phyloP scores from a whole-genome alignment of 768 basidiomycete species.

The Coprinopsis sp. region DNA sequence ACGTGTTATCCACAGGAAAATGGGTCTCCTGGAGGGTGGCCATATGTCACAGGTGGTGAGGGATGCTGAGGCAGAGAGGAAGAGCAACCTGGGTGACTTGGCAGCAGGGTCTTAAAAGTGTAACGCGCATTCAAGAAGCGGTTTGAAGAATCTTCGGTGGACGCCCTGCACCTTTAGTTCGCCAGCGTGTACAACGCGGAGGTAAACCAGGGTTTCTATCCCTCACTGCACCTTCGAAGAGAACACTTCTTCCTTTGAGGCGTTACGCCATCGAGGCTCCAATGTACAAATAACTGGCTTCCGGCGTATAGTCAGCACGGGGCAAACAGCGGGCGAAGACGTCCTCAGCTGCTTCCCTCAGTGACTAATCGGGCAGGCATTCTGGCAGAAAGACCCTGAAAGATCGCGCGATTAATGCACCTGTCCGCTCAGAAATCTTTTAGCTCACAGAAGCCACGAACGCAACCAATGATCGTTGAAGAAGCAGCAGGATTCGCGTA shows the following conservation, averaged over 20 bases:
- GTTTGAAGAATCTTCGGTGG: conserved; percentile 10
- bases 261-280: conserved; percentile 6
- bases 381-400: neutral
- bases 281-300: conserved; percentile 1
- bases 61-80: conserved; percentile 13
- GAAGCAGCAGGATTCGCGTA: neutral
- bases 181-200: conserved; percentile 7
- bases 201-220: conserved; percentile 8
- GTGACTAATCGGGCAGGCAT: conserved; percentile 4
- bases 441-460: no score
- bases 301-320: no score
- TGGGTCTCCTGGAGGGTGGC: conserved; percentile 11
- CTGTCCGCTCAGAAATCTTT: no score
- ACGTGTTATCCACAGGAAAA: conserved; percentile 33
- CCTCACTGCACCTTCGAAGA: conserved; percentile 4
- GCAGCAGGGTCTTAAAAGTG: conserved; percentile 20
- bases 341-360: neutral
- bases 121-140: conserved; percentile 12
- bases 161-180: conserved; percentile 2
- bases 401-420: conserved; percentile 5
- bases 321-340: no score
- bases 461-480: neutral
- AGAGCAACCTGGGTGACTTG: conserved; percentile 13
- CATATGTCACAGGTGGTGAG: conserved; percentile 14
- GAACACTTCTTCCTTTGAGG: conserved; percentile 11